Evolutionary conservation across 768 basidiomycete genomes (phyloP).

Genomic region (Mycena maculata): DNA sequence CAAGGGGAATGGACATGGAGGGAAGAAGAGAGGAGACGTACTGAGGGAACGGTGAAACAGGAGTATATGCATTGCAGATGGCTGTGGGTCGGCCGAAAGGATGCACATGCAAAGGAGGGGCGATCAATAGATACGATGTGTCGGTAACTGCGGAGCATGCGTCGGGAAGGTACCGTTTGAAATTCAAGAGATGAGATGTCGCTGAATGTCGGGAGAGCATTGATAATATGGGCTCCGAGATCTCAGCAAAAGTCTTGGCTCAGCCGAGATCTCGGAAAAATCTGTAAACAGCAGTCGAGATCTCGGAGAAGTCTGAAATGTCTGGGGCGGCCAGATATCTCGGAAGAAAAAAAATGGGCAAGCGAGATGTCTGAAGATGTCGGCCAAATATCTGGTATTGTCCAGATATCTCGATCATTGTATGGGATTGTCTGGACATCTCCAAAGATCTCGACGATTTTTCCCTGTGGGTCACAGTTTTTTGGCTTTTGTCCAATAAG

Average conservation of each 20-base stretch:
- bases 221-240: background rate
- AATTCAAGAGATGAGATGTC: background rate
- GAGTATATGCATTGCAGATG: background rate
- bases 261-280: background rate
- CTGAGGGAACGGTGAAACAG: no score
- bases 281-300: background rate
- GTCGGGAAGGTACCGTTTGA: background rate
- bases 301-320: background rate
- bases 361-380: background rate
- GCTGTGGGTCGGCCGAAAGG: no score
- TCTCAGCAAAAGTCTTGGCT: background rate
- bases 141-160: no score
- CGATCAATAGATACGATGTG: no score
- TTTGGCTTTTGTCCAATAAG: conserved; percentile 6
- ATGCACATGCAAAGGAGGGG: no score
- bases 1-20: background rate
- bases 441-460: background rate
- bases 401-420: background rate
- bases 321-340: no score
- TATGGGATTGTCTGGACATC: background rate
- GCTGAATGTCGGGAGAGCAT: no score
- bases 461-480: background rate
- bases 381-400: no score
- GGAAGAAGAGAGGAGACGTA: background rate
- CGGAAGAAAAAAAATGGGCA: no score